These are phyloP conservation scores for Naematelia encephala DNA, from an alignment of 768 basidiomycete genomes.

Conservation along the genomic window DNA sequence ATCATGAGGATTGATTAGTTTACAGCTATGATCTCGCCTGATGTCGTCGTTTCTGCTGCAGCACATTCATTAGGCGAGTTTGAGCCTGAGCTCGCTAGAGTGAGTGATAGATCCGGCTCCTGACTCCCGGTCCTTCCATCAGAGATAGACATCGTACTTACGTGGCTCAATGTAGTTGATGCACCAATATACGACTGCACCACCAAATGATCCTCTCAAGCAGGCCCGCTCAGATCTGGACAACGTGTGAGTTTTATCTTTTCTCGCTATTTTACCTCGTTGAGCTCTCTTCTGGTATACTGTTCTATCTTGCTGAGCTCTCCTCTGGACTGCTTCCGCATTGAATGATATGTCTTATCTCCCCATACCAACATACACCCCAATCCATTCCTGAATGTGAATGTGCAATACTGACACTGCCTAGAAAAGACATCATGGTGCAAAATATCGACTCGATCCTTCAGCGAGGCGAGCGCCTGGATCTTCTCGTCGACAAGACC, in stretches of 20 bases:
- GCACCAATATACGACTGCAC: constrained; percentile 82
- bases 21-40: constrained; percentile 41
- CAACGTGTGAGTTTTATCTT: constrained; percentile 52
- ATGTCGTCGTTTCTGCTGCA: constrained; percentile 50
- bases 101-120: constrained; percentile 23
- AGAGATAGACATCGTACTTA: not conserved
- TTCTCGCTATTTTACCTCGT: not conserved
- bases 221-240: constrained; percentile 76
- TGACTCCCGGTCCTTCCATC: not conserved
- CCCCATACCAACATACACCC: not conserved
- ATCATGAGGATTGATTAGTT: constrained; percentile 45
- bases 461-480: constrained; percentile 88
- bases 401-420: not conserved
- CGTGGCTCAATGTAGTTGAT: constrained; percentile 50
- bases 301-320: not conserved
- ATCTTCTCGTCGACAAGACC: constrained; percentile 94
- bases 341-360: not conserved
- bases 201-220: constrained; percentile 79
- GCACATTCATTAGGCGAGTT: constrained; percentile 52
- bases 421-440: constrained; percentile 87
- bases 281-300: not conserved
- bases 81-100: constrained; percentile 47
- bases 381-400: not conserved
- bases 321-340: not conserved
- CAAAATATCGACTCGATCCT: constrained; percentile 97